Conservation (phyloP, 371 early-diverging fungal genomes). For the Rhizomucor miehei region DNA sequence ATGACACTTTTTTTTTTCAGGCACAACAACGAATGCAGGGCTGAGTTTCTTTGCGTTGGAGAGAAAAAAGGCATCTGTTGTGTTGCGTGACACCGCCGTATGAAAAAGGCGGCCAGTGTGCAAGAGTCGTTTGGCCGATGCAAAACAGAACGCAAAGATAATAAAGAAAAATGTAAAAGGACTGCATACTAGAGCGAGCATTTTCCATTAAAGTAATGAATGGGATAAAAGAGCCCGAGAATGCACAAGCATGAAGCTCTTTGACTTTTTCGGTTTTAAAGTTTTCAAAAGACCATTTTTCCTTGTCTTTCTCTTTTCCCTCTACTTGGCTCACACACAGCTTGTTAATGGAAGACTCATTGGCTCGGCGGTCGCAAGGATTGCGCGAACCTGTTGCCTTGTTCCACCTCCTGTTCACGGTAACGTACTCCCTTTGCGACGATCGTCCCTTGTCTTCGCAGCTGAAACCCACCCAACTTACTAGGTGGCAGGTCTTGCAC, state of each 20-base stretch:
- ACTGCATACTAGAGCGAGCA: neutral
- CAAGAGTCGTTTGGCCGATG: too few species aligned
- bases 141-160: too few species aligned
- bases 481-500: slow-evolving; percentile 13
- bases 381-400: slow-evolving; percentile 29
- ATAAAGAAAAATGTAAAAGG: too few species aligned
- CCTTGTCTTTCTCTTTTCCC: slow-evolving; percentile 11
- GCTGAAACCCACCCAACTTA: slow-evolving; percentile 8
- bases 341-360: slow-evolving; percentile 1
- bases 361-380: slow-evolving; percentile 23
- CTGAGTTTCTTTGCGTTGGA: too few species aligned
- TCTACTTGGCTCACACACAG: neutral
- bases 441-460: neutral
- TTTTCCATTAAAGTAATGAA: slow-evolving; percentile 4
- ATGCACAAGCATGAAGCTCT: too few species aligned
- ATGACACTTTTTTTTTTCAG: too few species aligned
- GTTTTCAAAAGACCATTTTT: neutral
- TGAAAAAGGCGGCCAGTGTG: too few species aligned
- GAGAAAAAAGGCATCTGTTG: too few species aligned
- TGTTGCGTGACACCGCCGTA: too few species aligned
- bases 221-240: neutral
- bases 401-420: slow-evolving; percentile 29
- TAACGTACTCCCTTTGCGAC: slow-evolving; percentile 5
- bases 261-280: too few species aligned
- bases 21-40: too few species aligned